Conservation (phyloP, 768 basidiomycete species). For the Rhodotorula babjevae region DNA sequence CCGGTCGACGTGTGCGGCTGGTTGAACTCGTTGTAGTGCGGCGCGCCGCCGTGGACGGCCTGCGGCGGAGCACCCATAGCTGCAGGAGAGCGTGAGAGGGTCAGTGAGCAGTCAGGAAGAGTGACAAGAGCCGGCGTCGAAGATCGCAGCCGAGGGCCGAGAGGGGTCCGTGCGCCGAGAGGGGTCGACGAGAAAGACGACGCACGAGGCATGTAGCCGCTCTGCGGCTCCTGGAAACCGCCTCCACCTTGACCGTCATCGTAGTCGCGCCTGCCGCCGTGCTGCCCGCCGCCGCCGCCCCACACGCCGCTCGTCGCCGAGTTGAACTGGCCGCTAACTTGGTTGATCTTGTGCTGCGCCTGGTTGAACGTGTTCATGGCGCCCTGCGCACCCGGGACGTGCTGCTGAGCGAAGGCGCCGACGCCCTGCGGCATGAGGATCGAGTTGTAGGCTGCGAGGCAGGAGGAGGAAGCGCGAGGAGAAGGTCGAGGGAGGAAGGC, state of each 20-base stretch:
- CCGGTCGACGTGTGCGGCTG: neutral
- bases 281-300: no score
- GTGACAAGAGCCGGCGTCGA: neutral
- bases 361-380: slow-evolving; percentile 25
- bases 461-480: no score
- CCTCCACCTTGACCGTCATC: neutral
- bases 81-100: neutral
- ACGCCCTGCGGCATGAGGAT: slow-evolving; percentile 30
- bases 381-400: slow-evolving; percentile 31
- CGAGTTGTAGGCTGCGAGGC: slow-evolving; percentile 24
- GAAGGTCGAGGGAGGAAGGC: no score
- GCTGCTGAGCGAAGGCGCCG: slow-evolving; percentile 28
- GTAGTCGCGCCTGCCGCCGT: slow-evolving; percentile 3
- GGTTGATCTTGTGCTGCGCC: slow-evolving; percentile 20
- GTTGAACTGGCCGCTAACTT: slow-evolving; percentile 5
- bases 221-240: neutral
- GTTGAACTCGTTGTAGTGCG: slow-evolving; percentile 8
- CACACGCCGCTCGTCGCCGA: slow-evolving; percentile 6
- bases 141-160: no score
- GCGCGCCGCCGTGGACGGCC: slow-evolving; percentile 21
- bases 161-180: no score
- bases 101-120: no score
- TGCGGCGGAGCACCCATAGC: slow-evolving; percentile 22
- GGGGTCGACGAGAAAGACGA: no score
- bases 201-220: slow-evolving; percentile 21